These are phyloP conservation scores for Hypoxylon lienhwacheense DNA, from an alignment of 495 filamentous ascomycete genomes.

Conservation along the genomic window DNA sequence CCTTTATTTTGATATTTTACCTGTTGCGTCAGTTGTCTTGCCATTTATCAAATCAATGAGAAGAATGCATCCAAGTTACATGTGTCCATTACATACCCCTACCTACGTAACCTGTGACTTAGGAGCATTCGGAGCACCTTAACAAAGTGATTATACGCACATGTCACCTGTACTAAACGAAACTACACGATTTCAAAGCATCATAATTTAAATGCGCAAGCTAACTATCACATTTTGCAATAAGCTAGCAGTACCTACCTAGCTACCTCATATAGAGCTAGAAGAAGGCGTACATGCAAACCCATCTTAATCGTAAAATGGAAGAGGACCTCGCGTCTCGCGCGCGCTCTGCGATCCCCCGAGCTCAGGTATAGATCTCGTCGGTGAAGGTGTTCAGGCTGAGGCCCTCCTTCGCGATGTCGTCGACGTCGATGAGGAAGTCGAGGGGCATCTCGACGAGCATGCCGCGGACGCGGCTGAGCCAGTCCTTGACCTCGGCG, in stretches of 20 bases:
- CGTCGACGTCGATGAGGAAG: conserved; percentile 80
- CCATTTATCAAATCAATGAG: too few species aligned
- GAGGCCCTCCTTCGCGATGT: conserved; percentile 84
- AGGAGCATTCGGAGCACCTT: too few species aligned
- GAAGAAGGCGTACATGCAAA: neutral
- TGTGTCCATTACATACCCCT: too few species aligned
- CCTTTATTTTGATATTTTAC: conserved; percentile 17
- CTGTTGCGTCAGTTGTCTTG: neutral
- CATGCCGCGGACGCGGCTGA: conserved; percentile 74
- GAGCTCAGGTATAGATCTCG: conserved; percentile 74
- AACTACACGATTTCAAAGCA: too few species aligned
- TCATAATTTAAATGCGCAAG: too few species aligned
- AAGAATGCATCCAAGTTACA: too few species aligned
- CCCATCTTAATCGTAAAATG: conserved; percentile 7
- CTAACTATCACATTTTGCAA: too few species aligned
- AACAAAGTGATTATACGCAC: too few species aligned
- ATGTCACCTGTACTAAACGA: too few species aligned
- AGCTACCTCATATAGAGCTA: neutral
- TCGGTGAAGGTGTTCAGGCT: conserved; percentile 79
- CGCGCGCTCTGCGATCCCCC: neutral
- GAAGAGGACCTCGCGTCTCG: too few species aligned
- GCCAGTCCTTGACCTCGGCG: conserved; percentile 76
- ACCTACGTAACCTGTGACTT: too few species aligned
- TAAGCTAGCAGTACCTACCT: neutral
- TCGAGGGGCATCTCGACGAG: conserved; percentile 91